Percentiles rank a stretch among this genome's conserved stretches.
These are phyloP conservation scores for Scopulariopsis brevicaulis DNA, from an alignment of 2,329 filamentous ascomycete species.

Conservation along the genomic window DNA sequence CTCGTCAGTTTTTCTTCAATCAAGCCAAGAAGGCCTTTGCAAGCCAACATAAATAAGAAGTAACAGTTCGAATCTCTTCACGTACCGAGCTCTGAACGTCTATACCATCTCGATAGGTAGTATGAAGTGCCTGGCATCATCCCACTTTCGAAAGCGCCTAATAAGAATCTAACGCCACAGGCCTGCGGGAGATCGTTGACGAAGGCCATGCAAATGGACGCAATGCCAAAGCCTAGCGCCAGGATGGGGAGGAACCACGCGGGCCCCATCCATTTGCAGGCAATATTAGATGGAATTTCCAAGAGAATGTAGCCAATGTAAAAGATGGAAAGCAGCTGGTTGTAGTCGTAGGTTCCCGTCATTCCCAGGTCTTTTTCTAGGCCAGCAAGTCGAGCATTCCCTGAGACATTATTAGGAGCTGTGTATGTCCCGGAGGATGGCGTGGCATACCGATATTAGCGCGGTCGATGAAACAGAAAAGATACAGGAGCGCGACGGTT, in stretches of 20 bases:
- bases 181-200: conserved; percentile 33
- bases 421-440: no score
- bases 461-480: conserved; percentile 54
- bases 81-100: conserved; percentile 25
- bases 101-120: conserved; percentile 53
- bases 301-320: conserved; percentile 56
- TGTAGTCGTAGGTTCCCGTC: conserved; percentile 44
- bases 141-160: conserved; percentile 23
- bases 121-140: conserved; percentile 57
- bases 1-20: no score
- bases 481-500: conserved; percentile 44
- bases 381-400: conserved; percentile 48
- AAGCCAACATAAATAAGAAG: no score
- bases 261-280: conserved; percentile 53
- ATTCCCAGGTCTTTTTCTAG: conserved; percentile 43
- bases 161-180: conserved; percentile 46
- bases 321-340: conserved; percentile 47
- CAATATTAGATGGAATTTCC: conserved; percentile 50
- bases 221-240: conserved; percentile 43
- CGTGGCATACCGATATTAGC: conserved; percentile 16
- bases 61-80: no score
- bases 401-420: conserved; percentile 14
- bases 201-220: conserved; percentile 48
- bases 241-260: not conserved
- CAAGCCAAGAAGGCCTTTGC: no score